These are phyloP conservation scores for Cyberlindnera mrakii DNA, from an alignment of 805 yeast species.

Conservation along the genomic window DNA sequence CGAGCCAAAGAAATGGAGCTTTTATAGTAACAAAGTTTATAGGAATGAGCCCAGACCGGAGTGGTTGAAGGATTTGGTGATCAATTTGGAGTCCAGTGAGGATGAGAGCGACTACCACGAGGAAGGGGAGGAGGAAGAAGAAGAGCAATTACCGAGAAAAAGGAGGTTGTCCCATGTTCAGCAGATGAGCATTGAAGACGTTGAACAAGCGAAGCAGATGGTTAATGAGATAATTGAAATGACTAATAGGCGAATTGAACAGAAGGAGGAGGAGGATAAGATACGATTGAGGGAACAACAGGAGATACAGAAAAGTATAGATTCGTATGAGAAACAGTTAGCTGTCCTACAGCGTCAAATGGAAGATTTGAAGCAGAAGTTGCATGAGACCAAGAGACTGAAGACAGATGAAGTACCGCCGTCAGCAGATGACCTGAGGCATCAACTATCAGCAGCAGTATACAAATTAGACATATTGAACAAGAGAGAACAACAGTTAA, in stretches of 20 bases:
- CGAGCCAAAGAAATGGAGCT: constrained; percentile 6
- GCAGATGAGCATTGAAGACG: constrained; percentile 1
- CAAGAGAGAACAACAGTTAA: constrained; percentile 7
- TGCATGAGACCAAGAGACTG: neutral
- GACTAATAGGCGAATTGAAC: neutral
- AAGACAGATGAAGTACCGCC: neutral
- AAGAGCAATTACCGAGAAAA: constrained; percentile 1
- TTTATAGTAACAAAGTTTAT: constrained; percentile 12
- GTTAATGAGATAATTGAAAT: neutral
- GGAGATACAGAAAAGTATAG: too few relatives aligned
- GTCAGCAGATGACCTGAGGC: constrained; percentile 2
- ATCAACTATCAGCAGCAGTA: constrained; percentile 6
- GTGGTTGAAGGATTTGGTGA: constrained; percentile 21
- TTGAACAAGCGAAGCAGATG: neutral
- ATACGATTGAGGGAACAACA: too few relatives aligned
- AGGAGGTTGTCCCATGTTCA: constrained; percentile 7
- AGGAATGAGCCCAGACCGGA: constrained; percentile 15
- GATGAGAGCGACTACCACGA: constrained; percentile 13
- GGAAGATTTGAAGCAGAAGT: neutral
- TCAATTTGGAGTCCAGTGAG: constrained; percentile 19
- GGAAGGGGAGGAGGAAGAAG: constrained; percentile 3
- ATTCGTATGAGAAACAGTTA: too few relatives aligned
- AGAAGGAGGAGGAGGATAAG: neutral
- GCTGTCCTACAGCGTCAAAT: too few relatives aligned
- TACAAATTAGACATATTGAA: constrained; percentile 12